Conservation (phyloP, 108 stramenopile species). For the Aureococcus anophagefferens region DNA sequence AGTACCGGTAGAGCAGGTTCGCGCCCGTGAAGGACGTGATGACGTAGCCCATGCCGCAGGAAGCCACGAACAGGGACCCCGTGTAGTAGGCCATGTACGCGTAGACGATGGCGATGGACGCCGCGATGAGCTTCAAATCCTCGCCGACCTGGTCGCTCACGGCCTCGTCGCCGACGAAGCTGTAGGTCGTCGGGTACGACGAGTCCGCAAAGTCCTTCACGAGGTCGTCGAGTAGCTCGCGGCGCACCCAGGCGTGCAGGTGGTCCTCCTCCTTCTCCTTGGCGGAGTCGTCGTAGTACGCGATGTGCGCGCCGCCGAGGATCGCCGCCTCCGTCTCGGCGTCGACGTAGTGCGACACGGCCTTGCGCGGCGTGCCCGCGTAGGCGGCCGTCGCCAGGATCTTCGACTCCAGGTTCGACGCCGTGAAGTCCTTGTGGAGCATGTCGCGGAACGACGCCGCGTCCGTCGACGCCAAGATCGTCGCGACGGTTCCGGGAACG, state of each 20-base stretch:
- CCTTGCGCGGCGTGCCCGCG: slow-evolving; percentile 10
- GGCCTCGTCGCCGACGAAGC: slow-evolving; percentile 3
- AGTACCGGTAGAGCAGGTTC: slow-evolving; percentile 3
- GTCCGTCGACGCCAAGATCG: background rate
- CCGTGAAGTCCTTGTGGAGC: slow-evolving; percentile 10
- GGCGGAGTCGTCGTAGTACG: slow-evolving; percentile 2
- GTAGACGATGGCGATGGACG: slow-evolving; percentile 2
- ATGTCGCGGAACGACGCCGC: background rate
- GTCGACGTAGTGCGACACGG: slow-evolving; percentile 3
- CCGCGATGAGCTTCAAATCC: slow-evolving; percentile 4
- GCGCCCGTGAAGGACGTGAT: slow-evolving; percentile 3
- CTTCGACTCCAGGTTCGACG: background rate
- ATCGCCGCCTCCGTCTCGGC: background rate
- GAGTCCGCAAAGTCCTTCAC: background rate
- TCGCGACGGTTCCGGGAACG: background rate
- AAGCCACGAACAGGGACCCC: background rate
- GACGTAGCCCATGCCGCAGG: slow-evolving; percentile 4
- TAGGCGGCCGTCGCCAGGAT: background rate
- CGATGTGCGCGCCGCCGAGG: background rate
- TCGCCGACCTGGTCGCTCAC: background rate
- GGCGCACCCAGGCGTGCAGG: background rate
- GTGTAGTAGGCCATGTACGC: slow-evolving; percentile 1
- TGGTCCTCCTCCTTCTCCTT: background rate
- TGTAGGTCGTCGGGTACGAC: background rate
- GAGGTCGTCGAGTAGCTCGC: background rate